These are phyloP conservation scores for Quercus robur DNA, from an alignment of 306 rosid species.

Conservation along the genomic window DNA sequence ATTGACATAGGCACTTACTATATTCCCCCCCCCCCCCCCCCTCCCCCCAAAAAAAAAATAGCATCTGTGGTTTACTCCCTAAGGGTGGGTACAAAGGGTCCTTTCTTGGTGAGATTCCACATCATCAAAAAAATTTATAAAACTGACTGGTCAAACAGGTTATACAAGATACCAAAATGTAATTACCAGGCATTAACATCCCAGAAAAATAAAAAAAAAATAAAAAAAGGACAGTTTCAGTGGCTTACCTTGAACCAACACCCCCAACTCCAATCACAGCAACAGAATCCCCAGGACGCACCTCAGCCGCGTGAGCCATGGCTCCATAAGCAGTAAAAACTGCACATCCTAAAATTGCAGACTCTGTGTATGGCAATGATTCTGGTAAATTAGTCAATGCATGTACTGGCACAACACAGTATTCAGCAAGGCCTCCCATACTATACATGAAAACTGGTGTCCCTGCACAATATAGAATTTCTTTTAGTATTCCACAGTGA, in stretches of 20 bases:
- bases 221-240: background rate
- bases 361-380: conserved; percentile 76
- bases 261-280: conserved; percentile 95
- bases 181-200: conserved; percentile 3
- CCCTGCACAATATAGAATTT: conserved; percentile 42
- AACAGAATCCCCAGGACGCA: conserved; percentile 89
- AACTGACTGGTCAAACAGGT: background rate
- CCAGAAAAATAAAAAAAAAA: background rate
- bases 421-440: conserved; percentile 99
- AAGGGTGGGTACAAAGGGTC: too few relatives aligned
- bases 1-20: background rate
- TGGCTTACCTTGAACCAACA: conserved; percentile 83
- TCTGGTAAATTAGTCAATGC: conserved; percentile 64
- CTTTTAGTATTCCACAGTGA: conserved; percentile 24
- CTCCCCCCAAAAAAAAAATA: too few relatives aligned
- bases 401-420: conserved; percentile 91
- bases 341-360: conserved; percentile 97
- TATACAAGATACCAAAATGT: background rate
- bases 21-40: background rate
- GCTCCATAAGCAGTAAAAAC: conserved; percentile 98
- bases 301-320: conserved; percentile 96
- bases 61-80: too few relatives aligned
- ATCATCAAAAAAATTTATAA: background rate
- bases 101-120: too few relatives aligned
- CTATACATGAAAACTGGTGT: conserved; percentile 87